Conservation (phyloP, 2,329 filamentous ascomycete genomes). For the Lachnellula cervina region DNA sequence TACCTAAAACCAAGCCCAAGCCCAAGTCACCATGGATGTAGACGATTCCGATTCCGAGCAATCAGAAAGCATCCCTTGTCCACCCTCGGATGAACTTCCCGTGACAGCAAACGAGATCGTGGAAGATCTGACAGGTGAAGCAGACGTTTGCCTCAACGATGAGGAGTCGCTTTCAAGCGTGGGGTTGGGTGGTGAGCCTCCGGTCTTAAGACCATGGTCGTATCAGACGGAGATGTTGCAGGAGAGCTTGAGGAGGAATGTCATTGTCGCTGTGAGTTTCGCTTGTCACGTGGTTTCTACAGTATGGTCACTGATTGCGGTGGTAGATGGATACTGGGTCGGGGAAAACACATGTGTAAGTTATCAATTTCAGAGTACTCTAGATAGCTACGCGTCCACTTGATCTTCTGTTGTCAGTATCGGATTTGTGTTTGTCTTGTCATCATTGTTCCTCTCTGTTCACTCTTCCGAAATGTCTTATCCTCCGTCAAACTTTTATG, state of each 20-base stretch:
- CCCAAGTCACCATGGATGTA: not conserved
- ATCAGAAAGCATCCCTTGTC: not conserved
- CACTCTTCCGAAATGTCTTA: not conserved
- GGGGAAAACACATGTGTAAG: conserved; percentile 73
- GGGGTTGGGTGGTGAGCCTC: conserved; percentile 2
- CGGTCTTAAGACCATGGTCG: conserved; percentile 22
- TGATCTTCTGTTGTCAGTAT: too few relatives aligned
- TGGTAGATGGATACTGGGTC: conserved; percentile 73
- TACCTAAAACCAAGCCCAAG: not conserved
- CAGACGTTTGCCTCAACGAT: conserved; percentile 5
- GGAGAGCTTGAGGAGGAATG: conserved; percentile 61
- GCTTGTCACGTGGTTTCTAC: not conserved
- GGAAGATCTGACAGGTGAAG: conserved; percentile 9
- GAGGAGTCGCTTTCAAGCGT: not conserved
- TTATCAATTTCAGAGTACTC: conserved; percentile 4
- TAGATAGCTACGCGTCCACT: too few relatives aligned
- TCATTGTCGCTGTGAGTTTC: conserved; percentile 60
- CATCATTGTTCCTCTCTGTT: not conserved
- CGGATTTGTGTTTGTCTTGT: too few relatives aligned
- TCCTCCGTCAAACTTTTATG: not conserved
- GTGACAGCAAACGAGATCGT: conserved; percentile 3
- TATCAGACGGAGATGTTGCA: conserved; percentile 77
- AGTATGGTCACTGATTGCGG: not conserved
- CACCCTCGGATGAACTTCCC: not conserved
- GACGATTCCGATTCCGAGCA: conserved; percentile 1